Base-by-base conservation (phyloP, 2,329 filamentous ascomycete genomes). In the Ilyonectria mors-panacis region DNA sequence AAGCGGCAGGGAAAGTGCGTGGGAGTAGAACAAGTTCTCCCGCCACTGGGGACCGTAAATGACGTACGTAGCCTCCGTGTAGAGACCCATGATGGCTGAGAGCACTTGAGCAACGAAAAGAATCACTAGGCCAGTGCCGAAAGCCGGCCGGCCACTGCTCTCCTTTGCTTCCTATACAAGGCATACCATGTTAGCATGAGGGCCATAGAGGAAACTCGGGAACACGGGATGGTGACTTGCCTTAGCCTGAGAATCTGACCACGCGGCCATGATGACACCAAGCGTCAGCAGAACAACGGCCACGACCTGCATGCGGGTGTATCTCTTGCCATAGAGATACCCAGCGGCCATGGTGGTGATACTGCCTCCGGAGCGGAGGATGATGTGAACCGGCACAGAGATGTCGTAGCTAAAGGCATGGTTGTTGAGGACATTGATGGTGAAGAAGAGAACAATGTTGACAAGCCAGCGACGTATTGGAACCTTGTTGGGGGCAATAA, bases 371-470 rank as follows among this genome's bases (percentile, higher is more conserved):
- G 95, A 98, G 59, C 96, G 90, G 33, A 99, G 86, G 72, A 99
- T 98, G 75, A 99, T 99, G 78, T 99, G 96, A 55, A 99, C 91
- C 1, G 96, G 96, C 0, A 99, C 94, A 7, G 94, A 97, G 63
- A 99, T 98, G 74, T 94, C 91, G 83, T 98, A 99, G 69, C 94
- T 95, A 80, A 99, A 99, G 7, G 95, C 96, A 85, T 95, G 95
- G 76, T 99, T 99, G 83, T 99, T 99, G 77, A 99, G 84, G 65
- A 98, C 90, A 76, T 98, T 99, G 82, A 99, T 96, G 69, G 89
- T 88, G 79, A 97, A 96, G 82, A 98, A 98, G 73, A 98, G 88
- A 4, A 92, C 84, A 47, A 97, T 97, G 78, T 97, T 98, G 76
- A 95, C 85, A 56, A 93, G 78, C 95, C 96, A 98, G 78, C 94